A percentile compares a stretch with the other conserved stretches of the same genome.
Evolutionary conservation across 2,329 filamentous ascomycete species (phyloP).

Genomic region (Beauveria scarabaeidicola): DNA sequence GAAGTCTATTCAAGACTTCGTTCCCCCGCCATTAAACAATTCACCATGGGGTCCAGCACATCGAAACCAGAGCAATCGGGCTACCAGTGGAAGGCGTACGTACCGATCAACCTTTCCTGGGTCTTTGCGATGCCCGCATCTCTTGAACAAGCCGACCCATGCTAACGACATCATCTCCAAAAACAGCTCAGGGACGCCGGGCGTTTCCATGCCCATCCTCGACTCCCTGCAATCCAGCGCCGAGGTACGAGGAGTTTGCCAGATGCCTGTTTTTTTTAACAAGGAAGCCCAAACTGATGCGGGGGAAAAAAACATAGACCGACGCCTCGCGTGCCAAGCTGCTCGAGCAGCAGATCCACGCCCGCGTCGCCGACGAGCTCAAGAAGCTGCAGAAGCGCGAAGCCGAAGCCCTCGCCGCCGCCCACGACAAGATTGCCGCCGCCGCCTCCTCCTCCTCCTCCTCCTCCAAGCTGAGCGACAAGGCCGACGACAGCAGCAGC

Average conservation of each 20-base stretch:
- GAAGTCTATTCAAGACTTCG: conserved; percentile 19
- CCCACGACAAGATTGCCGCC: conserved; percentile 57
- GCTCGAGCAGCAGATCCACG: conserved; percentile 80
- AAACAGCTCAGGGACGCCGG: conserved; percentile 36
- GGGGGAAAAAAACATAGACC: conserved; percentile 48
- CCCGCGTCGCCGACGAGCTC: conserved; percentile 78
- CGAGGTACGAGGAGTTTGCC: conserved; percentile 52
- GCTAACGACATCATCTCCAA: conserved; percentile 13
- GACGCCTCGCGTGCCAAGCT: conserved; percentile 78
- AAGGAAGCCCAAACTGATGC: too few relatives aligned
- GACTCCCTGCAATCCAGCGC: conserved; percentile 75
- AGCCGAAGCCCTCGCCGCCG: conserved; percentile 56
- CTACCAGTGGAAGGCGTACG: conserved; percentile 49
- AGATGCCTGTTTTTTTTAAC: too few relatives aligned
- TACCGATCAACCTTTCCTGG: conserved; percentile 9
- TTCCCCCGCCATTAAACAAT: conserved; percentile 16
- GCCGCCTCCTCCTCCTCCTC: conserved; percentile 48
- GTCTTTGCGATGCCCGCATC: too few relatives aligned
- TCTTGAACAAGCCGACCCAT: neutral
- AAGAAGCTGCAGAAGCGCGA: conserved; percentile 67
- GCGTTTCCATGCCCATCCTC: conserved; percentile 71
- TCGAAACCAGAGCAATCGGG: conserved; percentile 40
- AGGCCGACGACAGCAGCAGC: conserved; percentile 27
- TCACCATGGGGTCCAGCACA: conserved; percentile 48
- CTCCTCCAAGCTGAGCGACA: conserved; percentile 42